Evolutionary conservation across 75 land plant genomes (phyloP).

Genomic region (Larix kaempferi): DNA sequence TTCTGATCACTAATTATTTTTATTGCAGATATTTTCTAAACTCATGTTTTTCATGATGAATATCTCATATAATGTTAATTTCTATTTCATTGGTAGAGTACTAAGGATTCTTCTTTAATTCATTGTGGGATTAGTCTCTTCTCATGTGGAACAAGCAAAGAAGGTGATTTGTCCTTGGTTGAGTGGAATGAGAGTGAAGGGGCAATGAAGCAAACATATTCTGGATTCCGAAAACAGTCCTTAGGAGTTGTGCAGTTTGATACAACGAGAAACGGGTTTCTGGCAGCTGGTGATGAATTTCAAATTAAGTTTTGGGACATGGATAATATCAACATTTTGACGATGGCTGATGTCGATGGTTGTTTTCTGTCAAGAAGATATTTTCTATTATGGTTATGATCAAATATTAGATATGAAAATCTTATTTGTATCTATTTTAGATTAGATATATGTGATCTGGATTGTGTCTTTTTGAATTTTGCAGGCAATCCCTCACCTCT

Average conservation of each 20-base stretch:
- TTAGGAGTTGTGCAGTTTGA: conserved; percentile 21
- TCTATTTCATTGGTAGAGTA: no score
- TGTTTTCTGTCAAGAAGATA: conserved; percentile 13
- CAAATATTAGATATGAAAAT: no score
- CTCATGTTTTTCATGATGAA: no score
- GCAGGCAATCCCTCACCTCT: conserved; percentile 26
- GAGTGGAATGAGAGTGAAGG: conserved; percentile 32
- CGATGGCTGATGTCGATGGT: conserved; percentile 14
- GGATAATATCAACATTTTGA: conserved; percentile 20
- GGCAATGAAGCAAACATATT: conserved; percentile 20
- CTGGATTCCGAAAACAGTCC: conserved; percentile 20
- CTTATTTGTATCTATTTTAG: no score
- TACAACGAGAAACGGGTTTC: conserved; percentile 16
- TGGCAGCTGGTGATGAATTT: conserved; percentile 23
- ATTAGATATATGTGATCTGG: no score
- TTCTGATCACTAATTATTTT: no score
- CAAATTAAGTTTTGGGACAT: conserved; percentile 23
- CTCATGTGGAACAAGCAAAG: conserved; percentile 28
- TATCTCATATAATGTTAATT: no score
- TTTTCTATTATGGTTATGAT: no score
- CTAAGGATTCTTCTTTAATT: no score
- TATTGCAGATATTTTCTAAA: no score
- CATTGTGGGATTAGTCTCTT: conserved; percentile 9
- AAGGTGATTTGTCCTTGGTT: conserved; percentile 19
- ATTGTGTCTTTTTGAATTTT: not conserved